Base-by-base conservation (phyloP, 257 asterid species). In the Rhazya stricta region DNA sequence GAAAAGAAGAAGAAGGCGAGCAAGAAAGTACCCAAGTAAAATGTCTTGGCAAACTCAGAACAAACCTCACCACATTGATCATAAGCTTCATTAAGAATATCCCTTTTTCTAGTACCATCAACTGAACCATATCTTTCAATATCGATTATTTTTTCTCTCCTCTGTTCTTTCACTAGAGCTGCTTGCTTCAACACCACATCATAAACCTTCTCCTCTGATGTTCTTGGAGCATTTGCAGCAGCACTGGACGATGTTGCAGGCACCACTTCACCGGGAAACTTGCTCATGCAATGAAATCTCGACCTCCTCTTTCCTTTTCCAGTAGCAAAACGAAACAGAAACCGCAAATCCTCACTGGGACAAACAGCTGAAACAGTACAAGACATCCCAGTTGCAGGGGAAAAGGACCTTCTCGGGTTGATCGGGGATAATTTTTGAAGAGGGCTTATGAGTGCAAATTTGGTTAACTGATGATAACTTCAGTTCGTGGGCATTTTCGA, bases 181-280 rank as follows among this genome's bases (percentile, higher is more conserved):
- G 74, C 74, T 53, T 71, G 74, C 62, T 71, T 71, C 46, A 71
- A 50, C 32, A 50, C 63, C 9, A 50, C 74, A 48, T 71, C 48
- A 71, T 48, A 50, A 30, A 71, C 48, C 53, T 71, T 71, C 45
- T 71, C 19, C 43, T 50, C 46, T 27, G 63, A 71, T 32, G 63
- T 39, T 67, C 19, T 39, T 67, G 53, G 41, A 36, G 70, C 18
- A 66, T 13, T 37, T 36, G 70, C 18, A 66, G n/a, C 18, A 37
- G 36, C 70, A 66, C 2, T 1, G 25, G 16, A 6, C n/a, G 37
- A 2, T 23, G 71, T 29, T 67, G 21, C 53, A 8, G 71, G 71
- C 71, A 39, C 50, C 53, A 67, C 23, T 2, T 34, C 53, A 39
- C 0, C 9, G 18, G 46, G 19, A 36, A 65, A 65, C 69, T 65